phyloP scores from a whole-genome alignment of 768 basidiomycete species.

The Cystobasidium ongulense region DNA sequence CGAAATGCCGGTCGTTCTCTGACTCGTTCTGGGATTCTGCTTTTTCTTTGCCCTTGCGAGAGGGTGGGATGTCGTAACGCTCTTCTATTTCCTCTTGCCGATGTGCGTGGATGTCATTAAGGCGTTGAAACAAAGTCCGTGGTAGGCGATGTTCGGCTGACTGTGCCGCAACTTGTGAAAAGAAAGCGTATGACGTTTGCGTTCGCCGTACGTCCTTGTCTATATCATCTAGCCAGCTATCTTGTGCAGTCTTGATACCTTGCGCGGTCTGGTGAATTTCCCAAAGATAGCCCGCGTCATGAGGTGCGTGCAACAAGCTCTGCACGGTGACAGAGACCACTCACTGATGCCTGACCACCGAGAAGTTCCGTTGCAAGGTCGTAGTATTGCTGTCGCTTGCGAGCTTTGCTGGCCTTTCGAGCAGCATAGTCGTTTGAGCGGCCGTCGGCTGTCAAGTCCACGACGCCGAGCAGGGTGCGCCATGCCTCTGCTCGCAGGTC shows the following conservation, averaged over 20 bases:
- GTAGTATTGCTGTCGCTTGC: conserved; percentile 16
- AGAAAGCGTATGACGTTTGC: conserved; percentile 27
- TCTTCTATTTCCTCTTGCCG: conserved; percentile 26
- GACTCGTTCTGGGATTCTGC: background rate
- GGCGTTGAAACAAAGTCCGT: background rate
- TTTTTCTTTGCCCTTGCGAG: background rate
- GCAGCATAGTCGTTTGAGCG: background rate
- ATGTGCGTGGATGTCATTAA: conserved; percentile 16
- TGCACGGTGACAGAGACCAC: background rate
- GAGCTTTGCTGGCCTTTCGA: background rate
- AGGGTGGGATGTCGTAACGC: conserved; percentile 5
- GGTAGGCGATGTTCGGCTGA: background rate
- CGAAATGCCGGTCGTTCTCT: conserved; percentile 19
- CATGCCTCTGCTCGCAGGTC: conserved; percentile 24
- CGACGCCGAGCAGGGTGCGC: conserved; percentile 24
- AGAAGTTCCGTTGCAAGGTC: background rate
- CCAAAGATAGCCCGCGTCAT: background rate
- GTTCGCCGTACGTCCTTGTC: conserved; percentile 29
- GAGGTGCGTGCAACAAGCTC: background rate
- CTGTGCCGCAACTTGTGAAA: conserved; percentile 9
- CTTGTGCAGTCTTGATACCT: background rate
- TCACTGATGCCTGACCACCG: background rate
- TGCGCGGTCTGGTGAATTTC: background rate
- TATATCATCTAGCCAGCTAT: conserved; percentile 28
- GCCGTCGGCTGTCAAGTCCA: conserved; percentile 1